phyloP scores from a whole-genome alignment of 106 monocot genomes.

The Platanthera guangdongensis region DNA sequence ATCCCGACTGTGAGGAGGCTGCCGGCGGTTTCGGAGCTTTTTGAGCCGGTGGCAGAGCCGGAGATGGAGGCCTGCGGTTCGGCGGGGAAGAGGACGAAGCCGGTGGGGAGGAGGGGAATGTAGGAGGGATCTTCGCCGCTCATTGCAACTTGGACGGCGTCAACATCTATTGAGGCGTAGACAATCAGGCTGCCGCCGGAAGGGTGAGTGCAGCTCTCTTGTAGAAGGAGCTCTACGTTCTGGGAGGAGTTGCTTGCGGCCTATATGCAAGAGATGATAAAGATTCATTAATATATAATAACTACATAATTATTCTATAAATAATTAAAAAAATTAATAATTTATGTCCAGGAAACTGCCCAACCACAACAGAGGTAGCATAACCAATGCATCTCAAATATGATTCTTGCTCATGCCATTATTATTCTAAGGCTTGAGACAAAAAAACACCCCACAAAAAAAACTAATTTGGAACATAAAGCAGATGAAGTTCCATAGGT shows the following conservation, averaged over 20 bases:
- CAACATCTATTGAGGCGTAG: slow-evolving; percentile 66
- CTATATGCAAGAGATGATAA: slow-evolving; percentile 19
- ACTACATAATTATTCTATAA: no score
- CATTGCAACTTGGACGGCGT: slow-evolving; percentile 74
- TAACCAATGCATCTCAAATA: no score
- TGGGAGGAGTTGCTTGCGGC: slow-evolving; percentile 89
- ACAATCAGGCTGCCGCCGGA: slow-evolving; percentile 78
- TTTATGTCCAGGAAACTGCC: no score
- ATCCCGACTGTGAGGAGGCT: slow-evolving; percentile 75
- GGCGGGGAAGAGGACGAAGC: slow-evolving; percentile 66
- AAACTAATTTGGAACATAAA: no score
- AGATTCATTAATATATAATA: background rate
- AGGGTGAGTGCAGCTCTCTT: slow-evolving; percentile 95
- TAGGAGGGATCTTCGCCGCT: slow-evolving; percentile 81
- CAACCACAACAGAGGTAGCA: no score
- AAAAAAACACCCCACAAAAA: no score
- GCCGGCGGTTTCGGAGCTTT: slow-evolving; percentile 10
- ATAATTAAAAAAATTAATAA: no score
- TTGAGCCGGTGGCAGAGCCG: background rate
- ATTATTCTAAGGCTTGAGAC: no score
- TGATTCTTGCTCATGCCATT: no score
- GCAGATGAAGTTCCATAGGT: no score
- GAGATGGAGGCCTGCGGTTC: background rate
- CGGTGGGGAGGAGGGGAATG: slow-evolving; percentile 85
- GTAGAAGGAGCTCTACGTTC: slow-evolving; percentile 90